A percentile compares a stretch with the other conserved stretches of the same genome.
Evolutionary conservation across 768 basidiomycete species (phyloP).

Genomic region (Rhodocollybia butyracea): DNA sequence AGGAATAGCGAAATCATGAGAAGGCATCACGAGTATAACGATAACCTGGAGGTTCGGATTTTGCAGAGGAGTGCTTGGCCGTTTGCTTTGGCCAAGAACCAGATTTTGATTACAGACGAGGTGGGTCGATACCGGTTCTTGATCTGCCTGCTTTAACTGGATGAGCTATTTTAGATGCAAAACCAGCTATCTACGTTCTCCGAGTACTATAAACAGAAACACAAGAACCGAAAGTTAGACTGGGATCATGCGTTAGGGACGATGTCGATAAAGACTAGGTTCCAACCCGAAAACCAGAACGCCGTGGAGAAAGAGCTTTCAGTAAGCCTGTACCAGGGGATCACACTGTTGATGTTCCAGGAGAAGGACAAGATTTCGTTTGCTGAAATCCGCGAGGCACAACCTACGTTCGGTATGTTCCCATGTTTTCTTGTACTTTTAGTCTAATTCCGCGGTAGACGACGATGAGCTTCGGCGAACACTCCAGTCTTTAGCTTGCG

Average conservation of each 20-base stretch:
- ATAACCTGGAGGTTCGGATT: slow-evolving; percentile 67
- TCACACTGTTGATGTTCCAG: slow-evolving; percentile 88
- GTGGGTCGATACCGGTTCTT: slow-evolving; percentile 31
- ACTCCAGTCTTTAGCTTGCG: slow-evolving; percentile 89
- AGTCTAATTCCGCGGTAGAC: slow-evolving; percentile 38
- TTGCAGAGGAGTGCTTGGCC: slow-evolving; percentile 92
- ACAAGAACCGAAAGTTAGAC: slow-evolving; percentile 70
- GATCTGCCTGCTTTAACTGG: slow-evolving; percentile 4
- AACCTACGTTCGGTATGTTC: background rate
- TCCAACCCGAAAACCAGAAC: slow-evolving; percentile 40
- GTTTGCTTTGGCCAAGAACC: slow-evolving; percentile 51
- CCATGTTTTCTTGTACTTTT: background rate
- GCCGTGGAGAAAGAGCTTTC: slow-evolving; percentile 71
- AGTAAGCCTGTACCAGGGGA: slow-evolving; percentile 86
- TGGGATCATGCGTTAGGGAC: slow-evolving; percentile 91
- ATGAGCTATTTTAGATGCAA: slow-evolving; percentile 58
- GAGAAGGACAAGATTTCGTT: slow-evolving; percentile 57
- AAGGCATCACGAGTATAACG: slow-evolving; percentile 15
- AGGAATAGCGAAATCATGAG: slow-evolving; percentile 37
- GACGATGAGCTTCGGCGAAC: slow-evolving; percentile 74
- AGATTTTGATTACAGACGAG: slow-evolving; percentile 48
- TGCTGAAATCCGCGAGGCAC: slow-evolving; percentile 44
- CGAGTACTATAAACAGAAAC: slow-evolving; percentile 74
- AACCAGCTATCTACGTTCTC: slow-evolving; percentile 59
- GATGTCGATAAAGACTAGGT: slow-evolving; percentile 68